Percentiles rank a stretch among this genome's conserved stretches.
These are phyloP conservation scores for Trematosphaeria pertusa DNA, from an alignment of 2,329 filamentous ascomycete species.

Conservation along the genomic window DNA sequence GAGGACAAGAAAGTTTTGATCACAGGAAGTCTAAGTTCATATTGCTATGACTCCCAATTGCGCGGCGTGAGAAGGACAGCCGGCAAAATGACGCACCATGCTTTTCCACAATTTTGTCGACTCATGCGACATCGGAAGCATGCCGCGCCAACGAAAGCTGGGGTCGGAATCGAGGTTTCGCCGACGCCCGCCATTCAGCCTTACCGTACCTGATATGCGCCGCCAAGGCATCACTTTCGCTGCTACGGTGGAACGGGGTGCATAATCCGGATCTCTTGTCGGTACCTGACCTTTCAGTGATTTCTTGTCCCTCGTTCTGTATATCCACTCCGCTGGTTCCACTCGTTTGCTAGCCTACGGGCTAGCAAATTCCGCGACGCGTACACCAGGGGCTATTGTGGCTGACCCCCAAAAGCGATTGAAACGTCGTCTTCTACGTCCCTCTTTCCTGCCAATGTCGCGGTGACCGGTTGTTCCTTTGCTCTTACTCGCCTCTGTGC, in stretches of 20 bases:
- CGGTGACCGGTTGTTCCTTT: constrained; percentile 7
- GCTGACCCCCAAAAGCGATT: neutral
- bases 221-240: too few relatives aligned
- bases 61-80: too few relatives aligned
- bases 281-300: too few relatives aligned
- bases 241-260: too few relatives aligned
- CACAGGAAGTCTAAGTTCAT: neutral
- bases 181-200: too few relatives aligned
- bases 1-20: neutral
- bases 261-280: too few relatives aligned
- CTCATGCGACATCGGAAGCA: constrained; percentile 41
- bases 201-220: too few relatives aligned
- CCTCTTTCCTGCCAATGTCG: constrained; percentile 13
- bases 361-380: neutral
- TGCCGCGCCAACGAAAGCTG: constrained; percentile 25
- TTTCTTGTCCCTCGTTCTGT: neutral
- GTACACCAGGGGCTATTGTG: neutral
- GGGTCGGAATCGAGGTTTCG: too few relatives aligned
- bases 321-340: neutral
- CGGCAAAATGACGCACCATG: neutral
- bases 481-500: constrained; percentile 6
- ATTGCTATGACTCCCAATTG: constrained; percentile 7
- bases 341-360: neutral
- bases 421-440: neutral
- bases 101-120: constrained; percentile 18